Conservation (phyloP, 495 filamentous ascomycete species). For the Cladorrhinum samala region DNA sequence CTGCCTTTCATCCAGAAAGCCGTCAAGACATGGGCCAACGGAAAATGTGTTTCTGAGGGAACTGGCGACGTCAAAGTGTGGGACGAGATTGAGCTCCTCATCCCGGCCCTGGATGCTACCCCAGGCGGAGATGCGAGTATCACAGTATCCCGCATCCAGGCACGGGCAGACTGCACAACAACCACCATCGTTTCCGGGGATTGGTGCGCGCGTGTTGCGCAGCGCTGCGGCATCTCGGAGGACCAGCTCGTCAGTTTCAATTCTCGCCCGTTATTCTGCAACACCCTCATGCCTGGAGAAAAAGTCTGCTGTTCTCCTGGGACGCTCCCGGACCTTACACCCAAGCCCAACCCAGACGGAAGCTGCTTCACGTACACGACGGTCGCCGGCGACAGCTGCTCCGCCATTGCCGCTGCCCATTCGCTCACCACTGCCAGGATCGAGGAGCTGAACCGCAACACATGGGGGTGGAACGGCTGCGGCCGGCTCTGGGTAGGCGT, state of each 20-base stretch:
- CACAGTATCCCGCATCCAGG: no score
- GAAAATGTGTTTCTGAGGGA: background rate
- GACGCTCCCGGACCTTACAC: slow-evolving; percentile 27
- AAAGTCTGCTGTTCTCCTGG: slow-evolving; percentile 40
- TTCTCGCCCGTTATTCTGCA: slow-evolving; percentile 22
- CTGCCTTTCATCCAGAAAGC: background rate
- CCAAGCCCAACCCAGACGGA: slow-evolving; percentile 33
- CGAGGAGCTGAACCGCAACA: slow-evolving; percentile 33
- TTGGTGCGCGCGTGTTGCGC: slow-evolving; percentile 27
- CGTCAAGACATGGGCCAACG: background rate
- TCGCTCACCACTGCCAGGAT: slow-evolving; percentile 29
- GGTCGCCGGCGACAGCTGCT: slow-evolving; percentile 28
- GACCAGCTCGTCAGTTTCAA: slow-evolving; percentile 36
- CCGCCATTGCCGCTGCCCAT: slow-evolving; percentile 16
- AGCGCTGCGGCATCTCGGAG: slow-evolving; percentile 31
- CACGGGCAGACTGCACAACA: background rate
- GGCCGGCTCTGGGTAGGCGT: slow-evolving; percentile 17
- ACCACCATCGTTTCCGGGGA: slow-evolving; percentile 20
- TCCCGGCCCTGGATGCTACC: no score
- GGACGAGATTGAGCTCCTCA: background rate
- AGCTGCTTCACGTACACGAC: slow-evolving; percentile 28
- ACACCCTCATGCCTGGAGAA: slow-evolving; percentile 25
- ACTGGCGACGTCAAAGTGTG: background rate
- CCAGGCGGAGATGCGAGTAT: background rate
- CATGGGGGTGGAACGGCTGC: slow-evolving; percentile 47